These are phyloP conservation scores for Fulvia fulva DNA, from an alignment of 2,329 filamentous ascomycete species.

Conservation along the genomic window DNA sequence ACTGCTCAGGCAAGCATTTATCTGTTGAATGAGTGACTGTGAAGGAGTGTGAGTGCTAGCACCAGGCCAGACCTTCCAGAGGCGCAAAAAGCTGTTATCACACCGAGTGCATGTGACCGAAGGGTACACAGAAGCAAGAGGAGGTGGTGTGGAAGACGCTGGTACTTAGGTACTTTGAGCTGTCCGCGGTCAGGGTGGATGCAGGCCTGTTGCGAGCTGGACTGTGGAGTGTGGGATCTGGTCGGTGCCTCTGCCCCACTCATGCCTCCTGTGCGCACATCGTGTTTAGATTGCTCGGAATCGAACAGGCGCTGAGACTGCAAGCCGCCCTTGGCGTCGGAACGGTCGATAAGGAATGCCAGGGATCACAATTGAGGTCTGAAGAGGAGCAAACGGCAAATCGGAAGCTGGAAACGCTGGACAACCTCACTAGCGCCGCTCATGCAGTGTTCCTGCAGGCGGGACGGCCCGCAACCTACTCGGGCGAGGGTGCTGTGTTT, in stretches of 20 bases:
- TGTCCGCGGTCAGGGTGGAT: not conserved
- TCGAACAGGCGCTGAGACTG: conserved; percentile 11
- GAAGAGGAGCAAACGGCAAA: not conserved
- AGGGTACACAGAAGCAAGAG: conserved; percentile 8
- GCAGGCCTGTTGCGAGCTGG: not conserved
- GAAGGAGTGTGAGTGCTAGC: conserved; percentile 25
- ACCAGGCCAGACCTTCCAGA: conserved; percentile 30
- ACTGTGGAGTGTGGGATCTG: not conserved
- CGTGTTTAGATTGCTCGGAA: conserved; percentile 12
- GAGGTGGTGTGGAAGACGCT: conserved; percentile 14
- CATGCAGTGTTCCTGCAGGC: not conserved
- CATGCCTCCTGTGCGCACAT: conserved; percentile 15
- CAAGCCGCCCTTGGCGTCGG: conserved; percentile 7
- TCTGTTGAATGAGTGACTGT: conserved; percentile 21
- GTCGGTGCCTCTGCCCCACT: conserved; percentile 7
- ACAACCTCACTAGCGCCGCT: not conserved
- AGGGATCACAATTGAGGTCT: not conserved
- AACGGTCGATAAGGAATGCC: conserved; percentile 11
- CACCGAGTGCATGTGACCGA: conserved; percentile 18
- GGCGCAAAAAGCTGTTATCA: conserved; percentile 18
- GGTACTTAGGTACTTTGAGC: conserved; percentile 17
- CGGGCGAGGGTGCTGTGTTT: not conserved
- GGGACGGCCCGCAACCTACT: not conserved
- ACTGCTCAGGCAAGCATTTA: conserved; percentile 19
- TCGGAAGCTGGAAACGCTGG: not conserved